Evolutionary conservation across 768 basidiomycete genomes (phyloP).

Genomic region (Rhodotorula toruloides): DNA sequence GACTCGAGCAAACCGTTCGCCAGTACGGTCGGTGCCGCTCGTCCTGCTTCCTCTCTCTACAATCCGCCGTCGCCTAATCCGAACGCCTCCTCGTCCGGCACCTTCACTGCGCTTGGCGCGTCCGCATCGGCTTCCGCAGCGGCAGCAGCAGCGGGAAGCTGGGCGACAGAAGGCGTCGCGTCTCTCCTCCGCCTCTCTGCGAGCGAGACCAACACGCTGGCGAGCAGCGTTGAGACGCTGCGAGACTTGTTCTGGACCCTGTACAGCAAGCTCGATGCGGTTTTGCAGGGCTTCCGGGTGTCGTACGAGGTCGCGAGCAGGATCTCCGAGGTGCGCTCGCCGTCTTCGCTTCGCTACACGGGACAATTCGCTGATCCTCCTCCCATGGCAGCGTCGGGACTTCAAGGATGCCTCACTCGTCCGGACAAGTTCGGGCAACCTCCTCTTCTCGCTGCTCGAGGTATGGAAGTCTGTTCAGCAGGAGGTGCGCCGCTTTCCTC

Average conservation of each 20-base stretch:
- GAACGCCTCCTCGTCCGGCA: not conserved
- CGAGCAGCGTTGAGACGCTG: constrained; percentile 75
- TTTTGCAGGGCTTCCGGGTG: constrained; percentile 81
- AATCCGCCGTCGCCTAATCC: constrained; percentile 5
- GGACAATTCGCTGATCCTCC: too few relatives aligned
- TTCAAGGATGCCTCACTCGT: constrained; percentile 80
- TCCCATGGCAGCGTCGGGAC: constrained; percentile 70
- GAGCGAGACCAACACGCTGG: constrained; percentile 45
- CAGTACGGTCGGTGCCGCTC: not conserved
- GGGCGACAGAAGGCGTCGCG: constrained; percentile 30
- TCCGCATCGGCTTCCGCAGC: constrained; percentile 4
- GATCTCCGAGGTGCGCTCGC: constrained; percentile 72
- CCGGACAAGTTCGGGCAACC: constrained; percentile 56
- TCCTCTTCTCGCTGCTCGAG: constrained; percentile 75
- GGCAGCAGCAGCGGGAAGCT: not conserved
- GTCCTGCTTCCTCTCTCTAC: constrained; percentile 13
- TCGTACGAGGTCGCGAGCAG: constrained; percentile 84
- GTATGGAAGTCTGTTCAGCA: constrained; percentile 81
- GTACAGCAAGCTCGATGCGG: constrained; percentile 90
- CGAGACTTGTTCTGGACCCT: constrained; percentile 94
- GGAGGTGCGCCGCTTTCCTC: constrained; percentile 58
- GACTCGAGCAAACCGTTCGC: constrained; percentile 11
- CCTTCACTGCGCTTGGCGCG: not conserved
- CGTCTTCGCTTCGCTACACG: not conserved
- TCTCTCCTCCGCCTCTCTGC: constrained; percentile 25